Conservation (phyloP, 2,329 filamentous ascomycete genomes). For the Ceratocystis papillata region DNA sequence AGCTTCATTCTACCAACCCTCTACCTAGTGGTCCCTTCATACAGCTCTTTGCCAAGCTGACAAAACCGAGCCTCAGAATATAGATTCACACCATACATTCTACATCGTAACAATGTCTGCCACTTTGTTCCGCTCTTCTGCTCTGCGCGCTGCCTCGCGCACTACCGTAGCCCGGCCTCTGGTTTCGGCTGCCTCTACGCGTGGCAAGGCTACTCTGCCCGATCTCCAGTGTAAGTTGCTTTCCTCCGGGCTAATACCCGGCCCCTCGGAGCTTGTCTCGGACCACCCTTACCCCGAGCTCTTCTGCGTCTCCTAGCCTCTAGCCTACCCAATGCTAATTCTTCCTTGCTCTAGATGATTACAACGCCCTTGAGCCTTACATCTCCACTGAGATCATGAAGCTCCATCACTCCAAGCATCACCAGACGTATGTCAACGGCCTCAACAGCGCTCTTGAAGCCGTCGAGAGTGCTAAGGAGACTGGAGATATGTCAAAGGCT, state of each 20-base stretch:
- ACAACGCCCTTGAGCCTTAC: slow-evolving; percentile 76
- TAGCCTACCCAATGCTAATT: not conserved
- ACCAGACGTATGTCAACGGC: slow-evolving; percentile 84
- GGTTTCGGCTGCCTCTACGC: slow-evolving; percentile 64
- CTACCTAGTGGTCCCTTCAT: not conserved
- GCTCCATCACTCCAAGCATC: slow-evolving; percentile 88
- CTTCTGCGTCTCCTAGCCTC: not conserved
- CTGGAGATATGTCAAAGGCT: slow-evolving; percentile 47
- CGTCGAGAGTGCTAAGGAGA: slow-evolving; percentile 51
- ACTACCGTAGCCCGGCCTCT: slow-evolving; percentile 53
- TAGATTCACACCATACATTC: not conserved
- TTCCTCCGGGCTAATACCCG: not conserved
- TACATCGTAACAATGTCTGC: slow-evolving; percentile 52
- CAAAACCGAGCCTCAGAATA: not conserved
- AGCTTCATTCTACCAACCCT: too few species aligned
- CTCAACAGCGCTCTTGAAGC: slow-evolving; percentile 73
- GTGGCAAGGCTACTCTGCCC: slow-evolving; percentile 85
- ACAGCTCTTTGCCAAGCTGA: slow-evolving; percentile 7
- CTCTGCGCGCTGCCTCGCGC: slow-evolving; percentile 60
- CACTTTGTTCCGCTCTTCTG: slow-evolving; percentile 60
- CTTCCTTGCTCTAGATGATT: slow-evolving; percentile 60
- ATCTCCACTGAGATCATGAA: slow-evolving; percentile 93
- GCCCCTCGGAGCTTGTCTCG: not conserved
- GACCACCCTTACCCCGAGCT: not conserved
- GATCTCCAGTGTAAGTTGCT: slow-evolving; percentile 54